Conservation (phyloP, 2,329 filamentous ascomycete species). For the Dactylellina leptospora region DNA sequence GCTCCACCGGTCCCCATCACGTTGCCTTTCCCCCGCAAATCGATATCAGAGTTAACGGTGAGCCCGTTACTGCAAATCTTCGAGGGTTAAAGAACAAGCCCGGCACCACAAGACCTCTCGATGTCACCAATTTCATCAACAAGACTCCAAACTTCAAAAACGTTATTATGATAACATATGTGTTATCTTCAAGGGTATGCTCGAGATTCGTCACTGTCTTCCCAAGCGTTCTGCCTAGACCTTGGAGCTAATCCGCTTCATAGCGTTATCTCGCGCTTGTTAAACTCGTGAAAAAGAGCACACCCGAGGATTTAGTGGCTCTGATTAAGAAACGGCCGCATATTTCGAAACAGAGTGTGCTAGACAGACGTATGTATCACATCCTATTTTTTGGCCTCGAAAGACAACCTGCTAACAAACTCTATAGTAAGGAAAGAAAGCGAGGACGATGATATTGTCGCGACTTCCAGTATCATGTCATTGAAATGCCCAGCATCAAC, state of each 20-base stretch:
- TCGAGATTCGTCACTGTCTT: too few species aligned
- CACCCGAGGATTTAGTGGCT: constrained; percentile 75
- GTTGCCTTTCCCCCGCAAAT: constrained; percentile 91
- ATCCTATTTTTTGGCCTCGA: background rate
- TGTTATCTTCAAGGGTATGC: constrained; percentile 83
- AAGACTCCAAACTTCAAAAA: constrained; percentile 76
- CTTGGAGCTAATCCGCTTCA: constrained; percentile 59
- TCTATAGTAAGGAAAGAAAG: constrained; percentile 77
- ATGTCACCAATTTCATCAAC: constrained; percentile 81
- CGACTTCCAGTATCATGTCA: constrained; percentile 86
- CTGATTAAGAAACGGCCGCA: constrained; percentile 72
- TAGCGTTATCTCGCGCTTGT: constrained; percentile 66
- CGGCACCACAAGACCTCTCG: constrained; percentile 89
- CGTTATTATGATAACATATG: constrained; percentile 85
- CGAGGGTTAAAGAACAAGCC: constrained; percentile 95
- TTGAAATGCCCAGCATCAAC: constrained; percentile 93
- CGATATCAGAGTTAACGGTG: constrained; percentile 87
- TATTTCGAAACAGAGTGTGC: constrained; percentile 81
- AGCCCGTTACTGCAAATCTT: constrained; percentile 89
- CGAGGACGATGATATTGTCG: constrained; percentile 78
- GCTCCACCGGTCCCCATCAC: constrained; percentile 63
- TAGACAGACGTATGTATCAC: constrained; percentile 77
- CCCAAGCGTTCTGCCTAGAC: too few species aligned
- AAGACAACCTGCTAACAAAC: constrained; percentile 42
- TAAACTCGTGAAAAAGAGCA: constrained; percentile 77